A percentile compares a stretch with the other conserved stretches of the same genome.
phyloP scores from a whole-genome alignment of 208 protist species.

The Wallacemonas rigidus region DNA sequence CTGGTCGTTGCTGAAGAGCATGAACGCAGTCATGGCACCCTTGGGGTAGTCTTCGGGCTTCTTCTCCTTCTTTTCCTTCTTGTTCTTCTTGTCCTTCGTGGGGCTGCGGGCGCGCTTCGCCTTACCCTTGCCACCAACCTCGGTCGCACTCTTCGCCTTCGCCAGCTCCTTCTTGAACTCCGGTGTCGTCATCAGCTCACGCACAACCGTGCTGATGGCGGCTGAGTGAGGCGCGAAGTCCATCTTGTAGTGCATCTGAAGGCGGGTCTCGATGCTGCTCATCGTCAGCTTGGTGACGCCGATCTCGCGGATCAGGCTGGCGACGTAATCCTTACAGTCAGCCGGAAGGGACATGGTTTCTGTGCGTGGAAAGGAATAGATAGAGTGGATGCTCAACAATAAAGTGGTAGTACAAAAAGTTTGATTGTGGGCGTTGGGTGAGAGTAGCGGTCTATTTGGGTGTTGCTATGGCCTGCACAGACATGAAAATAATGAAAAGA shows the following conservation, averaged over 20 bases:
- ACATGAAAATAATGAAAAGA: neutral
- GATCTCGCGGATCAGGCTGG: conserved; percentile 66
- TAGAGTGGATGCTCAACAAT: neutral
- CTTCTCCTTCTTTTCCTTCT: conserved; percentile 60
- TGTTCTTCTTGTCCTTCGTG: conserved; percentile 37
- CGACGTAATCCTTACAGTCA: conserved; percentile 64
- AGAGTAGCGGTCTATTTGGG: neutral
- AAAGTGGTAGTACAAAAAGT: neutral
- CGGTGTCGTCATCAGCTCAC: conserved; percentile 49
- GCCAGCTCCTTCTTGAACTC: conserved; percentile 75
- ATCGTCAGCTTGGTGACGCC: conserved; percentile 63
- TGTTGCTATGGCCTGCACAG: neutral
- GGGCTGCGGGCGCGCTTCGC: conserved; percentile 28
- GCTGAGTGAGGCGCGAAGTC: conserved; percentile 53
- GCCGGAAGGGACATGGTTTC: conserved; percentile 53
- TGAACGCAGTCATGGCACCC: conserved; percentile 65
- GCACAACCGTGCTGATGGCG: conserved; percentile 41
- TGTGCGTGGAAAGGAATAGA: neutral
- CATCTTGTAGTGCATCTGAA: conserved; percentile 79
- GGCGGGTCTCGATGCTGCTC: conserved; percentile 52
- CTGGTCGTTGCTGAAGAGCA: conserved; percentile 79
- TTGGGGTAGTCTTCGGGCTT: conserved; percentile 90
- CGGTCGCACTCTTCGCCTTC: conserved; percentile 40
- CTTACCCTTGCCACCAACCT: conserved; percentile 47
- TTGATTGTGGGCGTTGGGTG: neutral